phyloP scores from a whole-genome alignment of 306 rosid species.

The Gillenia trifoliata region DNA sequence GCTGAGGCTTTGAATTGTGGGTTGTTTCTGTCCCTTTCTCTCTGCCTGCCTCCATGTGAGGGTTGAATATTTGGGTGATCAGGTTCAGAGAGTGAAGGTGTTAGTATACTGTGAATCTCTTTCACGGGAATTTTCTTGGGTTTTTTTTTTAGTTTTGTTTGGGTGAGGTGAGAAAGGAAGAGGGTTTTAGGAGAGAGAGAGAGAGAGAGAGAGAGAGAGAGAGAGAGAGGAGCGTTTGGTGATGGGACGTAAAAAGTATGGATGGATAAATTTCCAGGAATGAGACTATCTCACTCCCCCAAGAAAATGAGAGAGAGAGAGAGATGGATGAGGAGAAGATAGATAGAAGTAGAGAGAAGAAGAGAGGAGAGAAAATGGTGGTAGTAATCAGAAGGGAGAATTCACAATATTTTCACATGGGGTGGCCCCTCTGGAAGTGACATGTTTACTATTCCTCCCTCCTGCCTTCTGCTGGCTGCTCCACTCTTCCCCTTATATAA shows the following conservation, averaged over 20 bases:
- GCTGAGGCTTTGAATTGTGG: not conserved
- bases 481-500: not conserved
- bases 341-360: not conserved
- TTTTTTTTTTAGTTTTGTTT: not conserved
- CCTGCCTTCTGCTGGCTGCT: not conserved
- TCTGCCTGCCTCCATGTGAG: constrained; percentile 5
- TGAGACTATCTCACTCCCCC: constrained; percentile 12
- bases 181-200: constrained; percentile 9
- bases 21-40: not conserved
- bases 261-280: constrained; percentile 52
- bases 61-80: not conserved
- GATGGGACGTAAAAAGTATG: constrained; percentile 77
- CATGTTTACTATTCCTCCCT: constrained; percentile 39
- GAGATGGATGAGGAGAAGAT: constrained; percentile 31
- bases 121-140: constrained; percentile 33
- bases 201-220: constrained; percentile 6
- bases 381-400: not conserved
- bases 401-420: constrained; percentile 48
- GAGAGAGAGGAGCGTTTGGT: constrained; percentile 23
- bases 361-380: not conserved
- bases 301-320: not conserved
- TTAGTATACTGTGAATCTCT: not conserved
- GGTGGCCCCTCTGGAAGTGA: constrained; percentile 48
- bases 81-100: not conserved
- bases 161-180: not conserved